Evolutionary conservation across 2,329 filamentous ascomycete species (phyloP).

Genomic region (Ophiostoma pallidulum): DNA sequence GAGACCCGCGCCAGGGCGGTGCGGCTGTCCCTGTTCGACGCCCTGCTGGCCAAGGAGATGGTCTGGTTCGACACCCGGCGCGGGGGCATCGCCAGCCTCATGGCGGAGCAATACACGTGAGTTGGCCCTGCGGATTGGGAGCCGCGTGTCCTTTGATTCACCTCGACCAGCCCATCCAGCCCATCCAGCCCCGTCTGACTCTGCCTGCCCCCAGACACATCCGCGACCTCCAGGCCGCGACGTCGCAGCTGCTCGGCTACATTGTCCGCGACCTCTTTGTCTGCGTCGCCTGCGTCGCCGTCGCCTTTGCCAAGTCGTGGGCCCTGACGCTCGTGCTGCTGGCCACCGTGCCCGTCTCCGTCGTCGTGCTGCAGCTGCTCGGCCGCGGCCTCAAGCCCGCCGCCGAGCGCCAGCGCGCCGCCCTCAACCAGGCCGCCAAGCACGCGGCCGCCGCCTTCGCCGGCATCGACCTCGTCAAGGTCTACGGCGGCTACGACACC

Average conservation of each 20-base stretch:
- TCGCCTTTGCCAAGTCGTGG: constrained; percentile 77
- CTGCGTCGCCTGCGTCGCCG: constrained; percentile 51
- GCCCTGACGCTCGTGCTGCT: constrained; percentile 72
- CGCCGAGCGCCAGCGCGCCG: constrained; percentile 58
- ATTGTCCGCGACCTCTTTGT: constrained; percentile 56
- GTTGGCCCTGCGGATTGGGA: no score
- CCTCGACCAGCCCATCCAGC: no score
- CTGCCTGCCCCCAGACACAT: no score
- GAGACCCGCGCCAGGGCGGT: constrained; percentile 66
- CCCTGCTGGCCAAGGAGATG: constrained; percentile 63
- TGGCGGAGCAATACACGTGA: constrained; percentile 66
- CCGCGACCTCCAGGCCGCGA: constrained; percentile 69
- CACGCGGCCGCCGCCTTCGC: constrained; percentile 58
- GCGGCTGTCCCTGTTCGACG: constrained; percentile 55
- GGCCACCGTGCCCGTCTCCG: constrained; percentile 60
- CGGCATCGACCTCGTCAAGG: constrained; percentile 78
- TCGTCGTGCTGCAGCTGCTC: constrained; percentile 48
- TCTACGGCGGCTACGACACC: constrained; percentile 64
- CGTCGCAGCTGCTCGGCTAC: constrained; percentile 70
- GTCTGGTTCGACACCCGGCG: constrained; percentile 71
- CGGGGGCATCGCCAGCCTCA: constrained; percentile 61
- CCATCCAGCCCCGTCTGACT: no score
- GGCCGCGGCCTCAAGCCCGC: constrained; percentile 53
- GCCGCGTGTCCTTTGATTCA: no score
- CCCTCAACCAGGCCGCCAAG: constrained; percentile 63